phyloP scores from a whole-genome alignment of 305 asterid species.

The Solanum chacoense region DNA sequence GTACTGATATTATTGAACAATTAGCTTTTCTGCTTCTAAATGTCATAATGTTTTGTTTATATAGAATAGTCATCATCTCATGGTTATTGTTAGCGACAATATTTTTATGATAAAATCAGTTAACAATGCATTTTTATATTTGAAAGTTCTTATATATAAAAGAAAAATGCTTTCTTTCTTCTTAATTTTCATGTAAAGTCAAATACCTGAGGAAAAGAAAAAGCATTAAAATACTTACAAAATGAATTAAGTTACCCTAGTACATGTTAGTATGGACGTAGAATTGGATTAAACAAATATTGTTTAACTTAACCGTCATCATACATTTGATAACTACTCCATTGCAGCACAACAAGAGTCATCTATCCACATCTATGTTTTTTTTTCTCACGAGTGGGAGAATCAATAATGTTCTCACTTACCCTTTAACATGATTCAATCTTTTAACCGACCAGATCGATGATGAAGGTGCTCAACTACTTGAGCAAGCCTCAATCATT shows the following conservation, averaged over 20 bases:
- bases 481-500: background rate
- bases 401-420: no score
- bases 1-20: background rate
- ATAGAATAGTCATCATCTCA: background rate
- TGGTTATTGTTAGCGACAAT: background rate
- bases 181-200: background rate
- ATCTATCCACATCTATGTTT: background rate
- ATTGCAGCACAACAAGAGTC: background rate
- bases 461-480: background rate
- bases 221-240: background rate
- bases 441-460: background rate
- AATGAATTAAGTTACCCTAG: background rate
- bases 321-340: background rate
- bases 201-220: background rate
- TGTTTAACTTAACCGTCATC: background rate
- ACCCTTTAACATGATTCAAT: background rate
- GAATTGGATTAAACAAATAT: background rate
- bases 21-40: background rate
- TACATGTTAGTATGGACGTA: background rate
- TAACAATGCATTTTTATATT: background rate
- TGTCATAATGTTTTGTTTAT: background rate
- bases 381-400: no score
- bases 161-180: no score
- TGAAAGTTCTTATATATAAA: background rate
- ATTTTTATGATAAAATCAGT: background rate